These are phyloP conservation scores for Aaosphaeria arxii DNA, from an alignment of 2,329 filamentous ascomycete species.

Conservation along the genomic window DNA sequence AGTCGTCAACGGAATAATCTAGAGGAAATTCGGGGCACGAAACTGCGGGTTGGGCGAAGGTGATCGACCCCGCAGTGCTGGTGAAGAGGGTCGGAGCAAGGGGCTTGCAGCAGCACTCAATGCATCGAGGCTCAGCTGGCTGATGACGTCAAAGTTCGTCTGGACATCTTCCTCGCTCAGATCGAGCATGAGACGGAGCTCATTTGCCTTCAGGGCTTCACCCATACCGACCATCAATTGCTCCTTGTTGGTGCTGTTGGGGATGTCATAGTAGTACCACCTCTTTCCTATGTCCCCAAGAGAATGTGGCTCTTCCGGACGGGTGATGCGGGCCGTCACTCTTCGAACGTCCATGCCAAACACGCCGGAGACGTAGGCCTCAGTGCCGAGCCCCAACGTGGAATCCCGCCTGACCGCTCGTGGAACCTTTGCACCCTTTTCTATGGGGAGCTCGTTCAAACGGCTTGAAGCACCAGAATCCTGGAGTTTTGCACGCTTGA, in stretches of 20 bases:
- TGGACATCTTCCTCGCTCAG: constrained; percentile 34
- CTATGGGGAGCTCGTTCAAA: constrained; percentile 30
- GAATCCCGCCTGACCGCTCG: constrained; percentile 25
- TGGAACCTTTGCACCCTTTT: constrained; percentile 31
- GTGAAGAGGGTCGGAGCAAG: constrained; percentile 33
- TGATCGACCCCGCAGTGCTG: constrained; percentile 31
- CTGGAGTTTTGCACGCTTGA: constrained; percentile 34
- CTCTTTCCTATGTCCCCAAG: constrained; percentile 29
- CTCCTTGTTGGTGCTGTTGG: constrained; percentile 22
- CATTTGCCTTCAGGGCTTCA: constrained; percentile 31
- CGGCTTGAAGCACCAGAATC: constrained; percentile 34
- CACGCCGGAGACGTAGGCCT: constrained; percentile 31
- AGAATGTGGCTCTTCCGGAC: constrained; percentile 29
- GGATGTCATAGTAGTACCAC: constrained; percentile 33
- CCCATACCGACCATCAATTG: constrained; percentile 36
- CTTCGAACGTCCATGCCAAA: constrained; percentile 37
- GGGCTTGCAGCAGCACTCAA: constrained; percentile 34
- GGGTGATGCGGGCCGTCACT: constrained; percentile 27
- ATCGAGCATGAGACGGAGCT: constrained; percentile 36
- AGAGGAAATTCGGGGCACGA: not conserved
- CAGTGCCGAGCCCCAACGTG: constrained; percentile 25
- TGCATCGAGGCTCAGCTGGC: constrained; percentile 35
- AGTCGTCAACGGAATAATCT: too few species aligned
- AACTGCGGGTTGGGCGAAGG: constrained; percentile 27
- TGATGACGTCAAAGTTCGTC: constrained; percentile 34